Base-by-base conservation (phyloP, 306 rosid genomes). In the Cucumis cinereus region DNA sequence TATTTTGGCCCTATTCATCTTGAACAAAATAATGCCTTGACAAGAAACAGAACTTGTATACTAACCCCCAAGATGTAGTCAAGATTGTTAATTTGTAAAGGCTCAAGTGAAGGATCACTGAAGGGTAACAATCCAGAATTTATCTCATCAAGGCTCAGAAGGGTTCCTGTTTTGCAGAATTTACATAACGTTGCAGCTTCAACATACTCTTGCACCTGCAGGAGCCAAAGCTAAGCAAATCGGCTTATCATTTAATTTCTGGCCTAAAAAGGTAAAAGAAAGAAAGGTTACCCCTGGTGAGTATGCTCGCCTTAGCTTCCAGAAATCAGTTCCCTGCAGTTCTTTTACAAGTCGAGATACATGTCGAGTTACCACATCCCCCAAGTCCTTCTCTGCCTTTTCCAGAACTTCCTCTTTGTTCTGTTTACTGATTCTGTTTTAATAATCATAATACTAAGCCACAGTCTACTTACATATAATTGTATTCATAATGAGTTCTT, bases 241-340 rank as follows among this genome's bases (percentile, higher is more conserved):
- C 9, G 62, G 16, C 40, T 15, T 5, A 33, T n/a, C 16, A 12
- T 17, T 22, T 19, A 61, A 35, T 19, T 20, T 50, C 64, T 17
- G 38, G 77, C 66, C 69, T 30, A 52, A 58, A 62, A 49, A 55
- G 77, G 64, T 77, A 79, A 79, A 73, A 86, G 69, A 62, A 10
- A 47, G 81, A 75, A 60, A 36, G 76, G 24, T 47, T 80, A 91
- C 98, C 96, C 97, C 97, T 8, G 97, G 98, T 23, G 98, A 90
- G 89, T 94, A 94, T 43, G 98, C 96, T 74, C 95, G 89, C 82
- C 98, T 84, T 54, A 94, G 92, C 90, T 94, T 94, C 98, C 98
- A 94, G 84, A 94, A 94, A 80, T 94, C 98, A 72, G 90, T 87
- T 73, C 98, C 98, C 78, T 86, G 87, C 77, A 94, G 82, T 84